Percentiles rank a stretch among this genome's conserved stretches.
These are phyloP conservation scores for Gracilariopsis chorda DNA, from an alignment of 23 red algal species.

Conservation along the genomic window DNA sequence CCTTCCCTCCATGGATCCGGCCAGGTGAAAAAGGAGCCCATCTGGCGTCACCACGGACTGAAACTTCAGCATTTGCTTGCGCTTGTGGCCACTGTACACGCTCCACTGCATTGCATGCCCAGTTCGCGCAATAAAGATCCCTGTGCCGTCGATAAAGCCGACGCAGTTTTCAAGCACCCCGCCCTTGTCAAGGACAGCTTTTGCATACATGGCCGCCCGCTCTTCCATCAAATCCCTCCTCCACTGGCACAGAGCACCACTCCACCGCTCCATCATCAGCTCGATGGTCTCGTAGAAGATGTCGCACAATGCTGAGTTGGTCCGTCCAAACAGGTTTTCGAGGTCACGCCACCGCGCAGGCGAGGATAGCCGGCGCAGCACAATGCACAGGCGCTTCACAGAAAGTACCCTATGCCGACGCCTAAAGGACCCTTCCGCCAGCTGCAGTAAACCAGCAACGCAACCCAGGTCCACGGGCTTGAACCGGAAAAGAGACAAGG, in stretches of 20 bases:
- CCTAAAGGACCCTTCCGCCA: no score
- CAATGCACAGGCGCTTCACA: no score
- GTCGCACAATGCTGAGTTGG: neutral
- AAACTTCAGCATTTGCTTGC: neutral
- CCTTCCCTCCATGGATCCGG: neutral
- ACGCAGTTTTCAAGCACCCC: neutral
- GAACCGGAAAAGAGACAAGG: no score
- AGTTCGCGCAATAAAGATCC: neutral
- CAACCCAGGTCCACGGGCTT: no score
- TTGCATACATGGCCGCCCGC: neutral
- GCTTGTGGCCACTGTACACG: neutral
- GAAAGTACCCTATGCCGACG: no score
- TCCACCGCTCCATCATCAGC: neutral
- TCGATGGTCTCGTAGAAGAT: constrained; percentile 4
- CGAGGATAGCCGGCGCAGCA: neutral
- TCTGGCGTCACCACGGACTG: neutral
- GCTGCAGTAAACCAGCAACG: no score
- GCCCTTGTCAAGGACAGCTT: neutral
- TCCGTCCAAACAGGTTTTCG: neutral
- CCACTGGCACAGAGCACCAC: neutral
- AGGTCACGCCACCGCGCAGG: neutral
- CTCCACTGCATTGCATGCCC: no score
- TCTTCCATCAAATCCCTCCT: neutral
- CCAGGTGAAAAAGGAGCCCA: neutral
- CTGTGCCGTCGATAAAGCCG: neutral